These are phyloP conservation scores for Eimeria zaria DNA, from an alignment of 169 alveolate genomes.

Conservation along the genomic window DNA sequence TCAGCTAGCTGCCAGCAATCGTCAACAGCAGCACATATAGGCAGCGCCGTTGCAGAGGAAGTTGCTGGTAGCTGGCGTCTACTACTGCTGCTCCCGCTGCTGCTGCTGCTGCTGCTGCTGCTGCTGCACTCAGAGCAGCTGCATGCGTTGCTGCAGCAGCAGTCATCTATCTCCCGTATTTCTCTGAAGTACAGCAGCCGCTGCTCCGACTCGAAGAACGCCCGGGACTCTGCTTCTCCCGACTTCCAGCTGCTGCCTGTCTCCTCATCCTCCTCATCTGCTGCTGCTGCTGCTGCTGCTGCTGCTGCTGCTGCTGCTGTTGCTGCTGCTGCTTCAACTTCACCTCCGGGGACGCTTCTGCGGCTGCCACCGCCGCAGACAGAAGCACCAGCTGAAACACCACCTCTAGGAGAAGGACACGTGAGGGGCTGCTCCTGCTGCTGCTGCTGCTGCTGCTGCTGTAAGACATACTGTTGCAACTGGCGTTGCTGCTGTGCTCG, in stretches of 20 bases:
- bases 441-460: constrained; percentile 67
- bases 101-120: background rate
- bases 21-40: constrained; percentile 70
- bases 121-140: constrained; percentile 13
- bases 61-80: constrained; percentile 51
- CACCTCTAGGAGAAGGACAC: constrained; percentile 16
- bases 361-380: constrained; percentile 38
- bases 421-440: background rate
- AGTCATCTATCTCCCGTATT: constrained; percentile 54
- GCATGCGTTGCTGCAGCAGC: constrained; percentile 34
- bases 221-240: constrained; percentile 59
- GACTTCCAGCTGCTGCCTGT: constrained; percentile 68
- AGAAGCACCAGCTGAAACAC: constrained; percentile 35
- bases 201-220: constrained; percentile 64
- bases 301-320: background rate
- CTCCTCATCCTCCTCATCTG: constrained; percentile 12
- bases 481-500: constrained; percentile 10
- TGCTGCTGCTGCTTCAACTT: background rate
- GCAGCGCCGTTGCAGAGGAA: constrained; percentile 59
- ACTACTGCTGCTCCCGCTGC: constrained; percentile 40
- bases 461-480: background rate
- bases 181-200: constrained; percentile 35
- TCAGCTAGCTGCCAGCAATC: constrained; percentile 73
- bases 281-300: constrained; percentile 45
- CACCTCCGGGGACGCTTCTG: background rate